phyloP scores from a whole-genome alignment of 176 grass and related monocot species.

The Raddia distichophylla region DNA sequence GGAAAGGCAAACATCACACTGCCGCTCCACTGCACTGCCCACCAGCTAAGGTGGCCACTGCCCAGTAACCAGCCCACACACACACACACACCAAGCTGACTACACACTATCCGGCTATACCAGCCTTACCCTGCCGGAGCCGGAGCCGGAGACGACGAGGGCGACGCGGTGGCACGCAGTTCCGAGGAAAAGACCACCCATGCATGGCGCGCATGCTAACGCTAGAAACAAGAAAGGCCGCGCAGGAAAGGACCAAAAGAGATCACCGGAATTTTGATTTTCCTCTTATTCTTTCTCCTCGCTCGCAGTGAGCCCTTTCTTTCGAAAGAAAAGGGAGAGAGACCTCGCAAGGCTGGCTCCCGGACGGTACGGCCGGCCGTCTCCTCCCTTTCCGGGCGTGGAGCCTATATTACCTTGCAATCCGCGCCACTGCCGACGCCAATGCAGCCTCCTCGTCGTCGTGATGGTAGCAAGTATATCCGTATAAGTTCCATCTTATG shows the following conservation, averaged over 20 bases:
- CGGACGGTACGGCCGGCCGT: background rate
- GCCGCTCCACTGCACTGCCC: too few species aligned
- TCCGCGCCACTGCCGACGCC: slow-evolving; percentile 10
- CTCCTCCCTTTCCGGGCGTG: slow-evolving; percentile 22
- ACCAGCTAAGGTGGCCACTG: too few species aligned
- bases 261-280: background rate
- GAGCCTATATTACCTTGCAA: slow-evolving; percentile 16
- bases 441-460: background rate
- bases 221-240: slow-evolving; percentile 4
- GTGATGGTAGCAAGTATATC: background rate
- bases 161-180: background rate
- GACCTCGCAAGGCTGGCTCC: slow-evolving; percentile 31
- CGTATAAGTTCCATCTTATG: too few species aligned
- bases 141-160: background rate
- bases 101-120: background rate
- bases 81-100: background rate
- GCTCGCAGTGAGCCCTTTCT: slow-evolving; percentile 1
- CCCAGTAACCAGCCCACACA: too few species aligned
- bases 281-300: background rate
- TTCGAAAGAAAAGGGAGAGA: slow-evolving; percentile 12
- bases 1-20: slow-evolving; percentile 19
- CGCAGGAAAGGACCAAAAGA: background rate
- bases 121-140: background rate
- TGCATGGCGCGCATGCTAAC: background rate
- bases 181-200: background rate